Evolutionary conservation across 345 rosid species (phyloP).

Genomic region (Combretum micranthum): DNA sequence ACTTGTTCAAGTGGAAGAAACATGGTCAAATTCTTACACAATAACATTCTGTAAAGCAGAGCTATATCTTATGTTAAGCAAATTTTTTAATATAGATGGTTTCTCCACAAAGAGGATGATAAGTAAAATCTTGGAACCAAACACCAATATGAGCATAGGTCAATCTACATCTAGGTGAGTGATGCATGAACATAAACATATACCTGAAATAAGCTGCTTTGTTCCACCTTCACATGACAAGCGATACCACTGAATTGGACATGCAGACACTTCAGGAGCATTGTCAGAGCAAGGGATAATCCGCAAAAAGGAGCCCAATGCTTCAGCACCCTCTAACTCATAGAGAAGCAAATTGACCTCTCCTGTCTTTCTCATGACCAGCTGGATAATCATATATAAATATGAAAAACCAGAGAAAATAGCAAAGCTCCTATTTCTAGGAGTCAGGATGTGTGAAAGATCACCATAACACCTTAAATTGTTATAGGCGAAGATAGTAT

Average conservation of each 20-base stretch:
- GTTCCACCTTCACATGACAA: conserved; percentile 66
- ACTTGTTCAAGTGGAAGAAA: no score
- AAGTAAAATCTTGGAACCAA: no score
- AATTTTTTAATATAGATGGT: no score
- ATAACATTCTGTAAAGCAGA: no score
- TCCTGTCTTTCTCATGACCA: conserved; percentile 51
- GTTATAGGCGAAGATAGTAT: no score
- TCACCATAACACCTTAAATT: no score
- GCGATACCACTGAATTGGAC: conserved; percentile 84
- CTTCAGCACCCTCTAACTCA: conserved; percentile 81
- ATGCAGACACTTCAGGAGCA: conserved; percentile 68
- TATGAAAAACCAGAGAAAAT: not conserved
- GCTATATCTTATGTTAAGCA: no score
- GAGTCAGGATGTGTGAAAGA: no score
- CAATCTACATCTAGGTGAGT: no score
- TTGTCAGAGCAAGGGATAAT: conserved; percentile 57
- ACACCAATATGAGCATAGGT: no score
- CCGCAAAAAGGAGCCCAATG: conserved; percentile 73
- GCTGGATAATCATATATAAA: conserved; percentile 28
- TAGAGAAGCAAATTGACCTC: conserved; percentile 37
- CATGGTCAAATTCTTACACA: no score
- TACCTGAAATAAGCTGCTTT: conserved; percentile 89
- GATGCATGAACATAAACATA: not conserved
- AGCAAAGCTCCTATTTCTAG: not conserved
- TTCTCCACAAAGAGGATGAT: no score